Percentiles rank a stretch among this genome's conserved stretches.
Conservation (phyloP, 2,329 filamentous ascomycete genomes). For the Beauveria pseudobassiana region DNA sequence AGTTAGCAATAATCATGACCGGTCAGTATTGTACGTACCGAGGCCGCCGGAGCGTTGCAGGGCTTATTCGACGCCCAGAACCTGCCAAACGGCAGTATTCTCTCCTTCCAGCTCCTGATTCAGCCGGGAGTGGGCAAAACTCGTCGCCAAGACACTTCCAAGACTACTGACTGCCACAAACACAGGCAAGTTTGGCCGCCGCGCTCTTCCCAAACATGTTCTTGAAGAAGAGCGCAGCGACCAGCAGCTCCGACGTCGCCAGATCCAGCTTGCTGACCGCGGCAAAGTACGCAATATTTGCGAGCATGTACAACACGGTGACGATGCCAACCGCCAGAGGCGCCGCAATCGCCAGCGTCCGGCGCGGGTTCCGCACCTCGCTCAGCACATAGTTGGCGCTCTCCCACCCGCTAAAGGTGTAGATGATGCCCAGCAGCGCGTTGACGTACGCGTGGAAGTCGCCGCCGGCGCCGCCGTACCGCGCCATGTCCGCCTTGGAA, state of each 20-base stretch:
- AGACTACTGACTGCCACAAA: constrained; percentile 55
- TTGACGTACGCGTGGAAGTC: constrained; percentile 48
- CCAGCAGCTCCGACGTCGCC: constrained; percentile 49
- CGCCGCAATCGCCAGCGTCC: constrained; percentile 47
- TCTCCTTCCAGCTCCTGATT: constrained; percentile 66
- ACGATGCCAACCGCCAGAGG: constrained; percentile 51
- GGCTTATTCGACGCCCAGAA: constrained; percentile 65
- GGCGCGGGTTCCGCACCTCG: constrained; percentile 48
- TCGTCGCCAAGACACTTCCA: constrained; percentile 55
- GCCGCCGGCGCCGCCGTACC: constrained; percentile 38
- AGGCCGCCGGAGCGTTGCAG: constrained; percentile 55
- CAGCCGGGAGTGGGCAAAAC: constrained; percentile 50
- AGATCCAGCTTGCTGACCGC: constrained; percentile 53
- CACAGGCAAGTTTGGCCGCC: constrained; percentile 39
- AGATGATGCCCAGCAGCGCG: constrained; percentile 50
- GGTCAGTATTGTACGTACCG: constrained; percentile 25
- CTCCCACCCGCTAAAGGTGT: constrained; percentile 58
- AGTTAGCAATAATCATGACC: not conserved
- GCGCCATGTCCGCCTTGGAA: constrained; percentile 32
- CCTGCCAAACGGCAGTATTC: constrained; percentile 55
- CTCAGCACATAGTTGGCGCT: constrained; percentile 55
- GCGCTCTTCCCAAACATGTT: constrained; percentile 53
- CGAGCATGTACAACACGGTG: constrained; percentile 54
- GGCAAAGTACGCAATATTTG: constrained; percentile 59
- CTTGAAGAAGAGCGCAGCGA: constrained; percentile 53